These are phyloP conservation scores for Fusarium robinianum DNA, from an alignment of 2,329 filamentous ascomycete genomes.

Conservation along the genomic window DNA sequence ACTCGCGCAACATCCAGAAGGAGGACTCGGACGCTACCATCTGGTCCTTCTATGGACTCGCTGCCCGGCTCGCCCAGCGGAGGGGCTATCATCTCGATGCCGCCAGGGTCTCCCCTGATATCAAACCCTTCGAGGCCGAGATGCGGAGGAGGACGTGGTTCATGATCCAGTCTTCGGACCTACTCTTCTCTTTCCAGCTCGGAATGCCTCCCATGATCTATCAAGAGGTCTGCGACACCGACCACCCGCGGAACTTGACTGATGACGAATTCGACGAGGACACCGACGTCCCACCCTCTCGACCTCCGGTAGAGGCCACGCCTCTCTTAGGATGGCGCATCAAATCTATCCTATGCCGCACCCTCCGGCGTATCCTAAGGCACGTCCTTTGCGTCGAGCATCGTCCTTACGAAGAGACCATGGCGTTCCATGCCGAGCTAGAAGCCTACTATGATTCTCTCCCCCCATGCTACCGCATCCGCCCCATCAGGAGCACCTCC, in stretches of 20 bases:
- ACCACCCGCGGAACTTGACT: constrained; percentile 50
- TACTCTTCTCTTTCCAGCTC: constrained; percentile 56
- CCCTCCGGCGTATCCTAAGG: constrained; percentile 50
- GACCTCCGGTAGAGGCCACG: constrained; percentile 49
- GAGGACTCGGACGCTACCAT: constrained; percentile 49
- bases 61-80: constrained; percentile 54
- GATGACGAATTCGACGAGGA: constrained; percentile 59
- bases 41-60: constrained; percentile 54
- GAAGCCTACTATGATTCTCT: constrained; percentile 43
- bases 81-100: constrained; percentile 58
- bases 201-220: constrained; percentile 56
- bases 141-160: constrained; percentile 57
- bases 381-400: constrained; percentile 46
- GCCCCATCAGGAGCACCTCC: constrained; percentile 48
- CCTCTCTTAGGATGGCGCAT: constrained; percentile 49
- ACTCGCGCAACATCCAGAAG: constrained; percentile 48
- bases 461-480: constrained; percentile 47
- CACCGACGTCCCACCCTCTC: constrained; percentile 47
- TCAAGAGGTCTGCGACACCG: constrained; percentile 52
- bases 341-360: constrained; percentile 50
- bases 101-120: constrained; percentile 43
- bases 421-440: constrained; percentile 47
- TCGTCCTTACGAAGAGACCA: constrained; percentile 42
- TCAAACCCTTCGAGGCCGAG: constrained; percentile 56
- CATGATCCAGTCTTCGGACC: constrained; percentile 52